phyloP scores from a whole-genome alignment of 2,329 filamentous ascomycete species.

The Colletotrichum euphorbiae region DNA sequence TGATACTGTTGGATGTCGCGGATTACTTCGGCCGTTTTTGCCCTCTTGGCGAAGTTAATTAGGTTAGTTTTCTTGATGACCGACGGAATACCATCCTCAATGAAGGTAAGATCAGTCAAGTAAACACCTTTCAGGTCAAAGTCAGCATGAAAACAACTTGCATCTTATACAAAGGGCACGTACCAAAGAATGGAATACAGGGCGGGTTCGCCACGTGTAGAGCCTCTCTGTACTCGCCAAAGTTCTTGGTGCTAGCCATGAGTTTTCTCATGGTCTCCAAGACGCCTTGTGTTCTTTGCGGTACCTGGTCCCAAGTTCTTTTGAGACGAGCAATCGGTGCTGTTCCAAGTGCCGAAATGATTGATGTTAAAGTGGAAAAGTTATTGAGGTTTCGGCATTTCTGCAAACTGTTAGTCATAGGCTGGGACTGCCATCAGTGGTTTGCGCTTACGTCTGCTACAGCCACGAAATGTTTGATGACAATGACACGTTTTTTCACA shows the following conservation, averaged over 20 bases:
- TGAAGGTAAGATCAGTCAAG: constrained; percentile 96
- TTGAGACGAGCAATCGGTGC: constrained; percentile 94
- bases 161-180: constrained; percentile 43
- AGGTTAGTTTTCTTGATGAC: constrained; percentile 95
- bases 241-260: constrained; percentile 98
- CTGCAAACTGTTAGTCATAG: constrained; percentile 58
- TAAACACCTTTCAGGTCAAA: constrained; percentile 79
- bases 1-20: constrained; percentile 99
- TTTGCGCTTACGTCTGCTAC: constrained; percentile 85
- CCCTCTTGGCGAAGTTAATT: constrained; percentile 98
- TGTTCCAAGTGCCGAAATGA: constrained; percentile 94
- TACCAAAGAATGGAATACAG: constrained; percentile 98
- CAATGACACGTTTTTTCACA: constrained; percentile 94
- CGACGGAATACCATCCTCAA: constrained; percentile 97
- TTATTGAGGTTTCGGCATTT: constrained; percentile 96
- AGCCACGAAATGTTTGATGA: constrained; percentile 97
- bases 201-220: constrained; percentile 94
- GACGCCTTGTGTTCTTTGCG: constrained; percentile 81
- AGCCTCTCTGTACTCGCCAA: constrained; percentile 94
- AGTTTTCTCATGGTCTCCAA: constrained; percentile 92
- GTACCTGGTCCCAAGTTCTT: constrained; percentile 94
- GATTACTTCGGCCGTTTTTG: constrained; percentile 98
- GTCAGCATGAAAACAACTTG: background rate
- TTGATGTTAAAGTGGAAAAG: constrained; percentile 96
- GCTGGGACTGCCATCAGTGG: background rate